phyloP scores from a whole-genome alignment of 257 asterid species.

The Fraxinus cuspidata region DNA sequence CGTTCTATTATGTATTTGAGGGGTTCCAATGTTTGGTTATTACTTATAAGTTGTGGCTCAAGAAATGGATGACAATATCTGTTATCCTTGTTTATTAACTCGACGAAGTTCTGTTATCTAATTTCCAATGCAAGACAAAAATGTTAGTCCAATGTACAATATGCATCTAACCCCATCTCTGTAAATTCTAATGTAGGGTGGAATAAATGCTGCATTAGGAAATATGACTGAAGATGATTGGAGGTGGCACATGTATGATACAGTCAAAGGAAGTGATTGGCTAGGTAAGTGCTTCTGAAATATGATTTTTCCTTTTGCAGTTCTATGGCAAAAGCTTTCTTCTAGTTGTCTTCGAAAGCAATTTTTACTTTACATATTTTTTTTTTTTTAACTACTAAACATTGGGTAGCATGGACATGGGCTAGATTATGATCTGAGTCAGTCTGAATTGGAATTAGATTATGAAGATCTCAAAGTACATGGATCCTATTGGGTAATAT shows the following conservation, averaged over 20 bases:
- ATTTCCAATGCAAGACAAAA: neutral
- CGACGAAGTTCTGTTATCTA: neutral
- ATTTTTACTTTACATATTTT: neutral
- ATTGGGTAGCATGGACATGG: neutral
- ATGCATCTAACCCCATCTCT: neutral
- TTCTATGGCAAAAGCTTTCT: neutral
- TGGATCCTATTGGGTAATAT: no score
- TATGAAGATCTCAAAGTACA: neutral
- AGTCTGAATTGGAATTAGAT: no score
- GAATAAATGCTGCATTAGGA: constrained; percentile 96
- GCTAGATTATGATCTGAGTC: neutral
- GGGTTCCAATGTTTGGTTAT: neutral
- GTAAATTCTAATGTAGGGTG: constrained; percentile 57
- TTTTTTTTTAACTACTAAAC: neutral
- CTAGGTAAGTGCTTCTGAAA: constrained; percentile 52
- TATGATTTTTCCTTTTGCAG: no score
- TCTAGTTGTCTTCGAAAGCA: neutral
- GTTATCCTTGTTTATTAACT: neutral
- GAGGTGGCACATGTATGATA: constrained; percentile 99
- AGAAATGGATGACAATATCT: neutral
- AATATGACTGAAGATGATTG: constrained; percentile 98
- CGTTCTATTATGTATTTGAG: neutral
- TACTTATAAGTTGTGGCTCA: neutral
- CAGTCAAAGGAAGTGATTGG: constrained; percentile 99
- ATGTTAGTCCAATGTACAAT: neutral